Evolutionary conservation across 2,329 filamentous ascomycete genomes (phyloP).

Genomic region (Nemania diffusa): DNA sequence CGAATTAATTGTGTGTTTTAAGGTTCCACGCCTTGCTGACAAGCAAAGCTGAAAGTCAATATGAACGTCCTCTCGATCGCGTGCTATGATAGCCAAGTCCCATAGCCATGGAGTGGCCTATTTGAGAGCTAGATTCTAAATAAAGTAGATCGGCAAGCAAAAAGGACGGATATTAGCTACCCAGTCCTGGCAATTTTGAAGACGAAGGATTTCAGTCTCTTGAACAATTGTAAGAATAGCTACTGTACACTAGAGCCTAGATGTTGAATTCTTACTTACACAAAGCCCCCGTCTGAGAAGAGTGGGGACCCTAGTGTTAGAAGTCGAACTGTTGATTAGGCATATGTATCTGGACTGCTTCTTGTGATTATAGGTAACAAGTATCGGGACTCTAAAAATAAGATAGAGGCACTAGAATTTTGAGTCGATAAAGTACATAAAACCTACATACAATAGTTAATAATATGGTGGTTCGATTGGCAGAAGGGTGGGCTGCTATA

Average conservation of each 20-base stretch:
- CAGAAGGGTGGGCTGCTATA: slow-evolving; percentile 19
- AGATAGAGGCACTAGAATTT: slow-evolving; percentile 25
- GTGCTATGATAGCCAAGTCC: not conserved
- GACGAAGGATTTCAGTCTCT: not conserved
- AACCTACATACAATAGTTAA: not conserved
- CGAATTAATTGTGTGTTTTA: not conserved
- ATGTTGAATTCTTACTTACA: not conserved
- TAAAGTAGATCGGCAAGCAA: not conserved
- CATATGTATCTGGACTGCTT: not conserved
- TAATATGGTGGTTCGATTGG: slow-evolving; percentile 23
- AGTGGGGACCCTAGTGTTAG: not conserved
- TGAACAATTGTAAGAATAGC: not conserved
- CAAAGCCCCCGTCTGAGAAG: not conserved
- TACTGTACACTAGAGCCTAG: not conserved
- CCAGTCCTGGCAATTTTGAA: not conserved
- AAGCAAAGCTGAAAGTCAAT: not conserved
- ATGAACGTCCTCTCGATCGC: not conserved
- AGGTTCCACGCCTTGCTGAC: not conserved
- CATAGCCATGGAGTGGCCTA: not conserved
- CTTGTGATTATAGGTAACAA: not conserved
- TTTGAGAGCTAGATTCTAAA: not conserved
- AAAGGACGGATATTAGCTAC: not conserved
- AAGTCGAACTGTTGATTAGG: slow-evolving; percentile 17
- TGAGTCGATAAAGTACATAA: too few species aligned
- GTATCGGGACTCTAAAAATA: slow-evolving; percentile 30